phyloP scores from a whole-genome alignment of 768 basidiomycete genomes.

The Mycena olivaceomarginata region DNA sequence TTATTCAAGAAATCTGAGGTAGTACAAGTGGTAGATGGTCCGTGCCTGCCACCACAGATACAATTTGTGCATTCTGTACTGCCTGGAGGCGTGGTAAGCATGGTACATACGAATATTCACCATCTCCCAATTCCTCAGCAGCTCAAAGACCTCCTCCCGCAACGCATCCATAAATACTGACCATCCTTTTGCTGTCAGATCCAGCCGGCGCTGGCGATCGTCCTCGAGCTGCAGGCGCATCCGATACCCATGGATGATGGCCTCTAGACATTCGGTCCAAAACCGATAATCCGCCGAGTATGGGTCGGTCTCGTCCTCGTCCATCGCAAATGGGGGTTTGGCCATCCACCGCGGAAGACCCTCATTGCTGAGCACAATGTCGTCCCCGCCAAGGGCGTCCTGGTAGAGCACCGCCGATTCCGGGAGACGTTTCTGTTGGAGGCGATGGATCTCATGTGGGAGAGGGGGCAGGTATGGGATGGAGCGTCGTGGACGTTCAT shows the following conservation, averaged over 20 bases:
- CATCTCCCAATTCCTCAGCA: not conserved
- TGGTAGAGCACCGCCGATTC: not conserved
- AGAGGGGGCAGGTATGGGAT: too few species aligned
- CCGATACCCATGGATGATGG: not conserved
- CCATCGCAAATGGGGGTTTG: constrained; percentile 3
- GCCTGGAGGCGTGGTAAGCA: not conserved
- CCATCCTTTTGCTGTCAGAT: not conserved
- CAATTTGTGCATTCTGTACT: not conserved
- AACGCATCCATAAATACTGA: too few species aligned
- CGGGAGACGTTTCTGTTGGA: too few species aligned
- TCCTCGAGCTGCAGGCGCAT: not conserved
- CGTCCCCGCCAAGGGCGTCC: not conserved
- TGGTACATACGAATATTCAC: not conserved
- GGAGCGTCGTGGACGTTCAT: too few species aligned
- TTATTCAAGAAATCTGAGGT: too few species aligned
- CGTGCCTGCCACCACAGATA: constrained; percentile 13
- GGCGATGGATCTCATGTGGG: too few species aligned
- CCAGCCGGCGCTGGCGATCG: not conserved
- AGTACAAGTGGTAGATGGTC: not conserved
- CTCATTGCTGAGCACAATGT: constrained; percentile 5
- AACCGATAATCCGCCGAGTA: not conserved
- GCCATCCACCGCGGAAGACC: not conserved
- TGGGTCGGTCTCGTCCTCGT: constrained; percentile 8
- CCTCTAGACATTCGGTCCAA: not conserved
- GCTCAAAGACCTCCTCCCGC: not conserved